Evolutionary conservation across 805 yeast species (phyloP).

Genomic region (Lachancea thermotolerans): DNA sequence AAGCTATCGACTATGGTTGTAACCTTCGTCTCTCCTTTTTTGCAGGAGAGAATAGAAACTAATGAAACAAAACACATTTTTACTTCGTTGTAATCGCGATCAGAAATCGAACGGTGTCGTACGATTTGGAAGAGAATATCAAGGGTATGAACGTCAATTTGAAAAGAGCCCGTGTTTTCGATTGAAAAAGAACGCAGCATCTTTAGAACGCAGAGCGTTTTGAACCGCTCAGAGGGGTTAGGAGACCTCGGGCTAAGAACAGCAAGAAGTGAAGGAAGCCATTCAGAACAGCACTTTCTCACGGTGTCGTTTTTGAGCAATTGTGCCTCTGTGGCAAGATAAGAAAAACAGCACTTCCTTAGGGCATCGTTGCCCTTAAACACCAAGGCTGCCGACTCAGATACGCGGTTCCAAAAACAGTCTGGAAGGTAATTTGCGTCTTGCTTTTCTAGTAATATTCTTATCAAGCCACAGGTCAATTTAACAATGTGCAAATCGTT

Average conservation of each 20-base stretch:
- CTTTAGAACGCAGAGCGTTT: slow-evolving; percentile 1
- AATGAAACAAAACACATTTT: slow-evolving; percentile 1
- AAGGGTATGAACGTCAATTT: neutral
- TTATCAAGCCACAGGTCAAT: neutral
- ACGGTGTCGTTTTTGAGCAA: neutral
- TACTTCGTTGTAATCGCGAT: neutral
- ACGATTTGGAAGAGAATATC: neutral
- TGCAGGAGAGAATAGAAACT: neutral
- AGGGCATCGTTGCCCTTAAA: neutral
- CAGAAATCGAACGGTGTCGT: neutral
- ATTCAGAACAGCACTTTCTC: neutral
- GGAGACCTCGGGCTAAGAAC: neutral
- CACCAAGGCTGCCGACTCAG: neutral
- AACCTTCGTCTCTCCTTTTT: neutral
- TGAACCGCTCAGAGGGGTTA: slow-evolving; percentile 2
- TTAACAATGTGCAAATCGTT: slow-evolving; percentile 12
- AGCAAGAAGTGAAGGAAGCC: neutral
- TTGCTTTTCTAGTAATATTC: neutral
- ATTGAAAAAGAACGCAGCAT: neutral
- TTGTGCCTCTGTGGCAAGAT: neutral
- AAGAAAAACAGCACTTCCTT: neutral
- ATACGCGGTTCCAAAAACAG: neutral
- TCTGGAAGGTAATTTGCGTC: neutral
- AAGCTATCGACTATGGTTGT: neutral
- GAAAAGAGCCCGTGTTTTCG: neutral